Percentiles rank a stretch among this genome's conserved stretches.
These are phyloP conservation scores for Phalaenopsis equestris DNA, from an alignment of 106 monocot species.

Conservation along the genomic window DNA sequence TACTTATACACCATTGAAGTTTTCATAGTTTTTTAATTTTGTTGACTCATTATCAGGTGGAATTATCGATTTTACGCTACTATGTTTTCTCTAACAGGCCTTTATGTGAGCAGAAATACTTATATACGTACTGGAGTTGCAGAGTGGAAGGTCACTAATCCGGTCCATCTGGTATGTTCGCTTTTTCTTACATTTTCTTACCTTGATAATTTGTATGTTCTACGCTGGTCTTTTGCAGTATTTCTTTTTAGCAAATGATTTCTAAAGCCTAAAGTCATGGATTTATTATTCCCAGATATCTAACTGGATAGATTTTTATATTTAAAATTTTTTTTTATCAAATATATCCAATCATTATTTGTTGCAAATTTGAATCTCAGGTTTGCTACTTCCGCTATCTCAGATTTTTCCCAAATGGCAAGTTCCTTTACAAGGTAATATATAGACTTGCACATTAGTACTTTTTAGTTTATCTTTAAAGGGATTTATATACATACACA, in stretches of 20 bases:
- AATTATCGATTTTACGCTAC: not conserved
- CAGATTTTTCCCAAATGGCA: constrained; percentile 80
- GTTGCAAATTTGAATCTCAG: constrained; percentile 20
- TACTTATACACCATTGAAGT: not conserved
- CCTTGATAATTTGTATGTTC: not conserved
- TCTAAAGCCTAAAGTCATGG: not conserved
- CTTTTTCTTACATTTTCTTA: not conserved
- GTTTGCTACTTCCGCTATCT: constrained; percentile 92
- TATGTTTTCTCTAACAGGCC: constrained; percentile 34
- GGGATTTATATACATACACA: no score
- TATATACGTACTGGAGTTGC: constrained; percentile 79
- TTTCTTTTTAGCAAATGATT: not conserved
- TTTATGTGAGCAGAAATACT: constrained; percentile 96
- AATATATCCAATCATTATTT: not conserved
- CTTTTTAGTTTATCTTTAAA: not conserved
- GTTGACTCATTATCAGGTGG: not conserved
- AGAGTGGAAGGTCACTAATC: constrained; percentile 83
- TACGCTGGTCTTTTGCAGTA: not conserved
- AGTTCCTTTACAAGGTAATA: constrained; percentile 86
- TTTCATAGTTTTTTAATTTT: not conserved
- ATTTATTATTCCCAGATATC: not conserved
- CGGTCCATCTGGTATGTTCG: constrained; percentile 80
- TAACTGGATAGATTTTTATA: not conserved
- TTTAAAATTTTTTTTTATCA: not conserved
- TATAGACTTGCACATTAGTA: not conserved